Conservation (phyloP, 371 early-diverging fungal species). For the Batkoa obscura region DNA sequence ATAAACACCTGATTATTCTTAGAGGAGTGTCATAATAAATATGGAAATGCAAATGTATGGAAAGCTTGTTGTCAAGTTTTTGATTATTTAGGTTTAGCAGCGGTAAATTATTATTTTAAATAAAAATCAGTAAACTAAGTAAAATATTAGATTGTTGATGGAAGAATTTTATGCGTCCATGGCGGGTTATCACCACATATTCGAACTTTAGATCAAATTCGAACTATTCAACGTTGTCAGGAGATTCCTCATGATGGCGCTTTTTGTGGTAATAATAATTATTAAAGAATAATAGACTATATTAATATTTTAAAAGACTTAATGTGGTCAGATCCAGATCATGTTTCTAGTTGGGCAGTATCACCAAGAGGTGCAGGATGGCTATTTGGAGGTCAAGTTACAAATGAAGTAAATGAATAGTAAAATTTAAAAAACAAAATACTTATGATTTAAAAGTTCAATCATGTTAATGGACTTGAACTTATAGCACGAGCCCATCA, state of each 20-base stretch:
- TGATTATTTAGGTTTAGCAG: slow-evolving; percentile 95
- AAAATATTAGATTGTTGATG: slow-evolving; percentile 51
- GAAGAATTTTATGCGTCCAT: slow-evolving; percentile 92
- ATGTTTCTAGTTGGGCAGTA: slow-evolving; percentile 92
- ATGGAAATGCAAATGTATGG: slow-evolving; percentile 97
- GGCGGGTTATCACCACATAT: slow-evolving; percentile 98
- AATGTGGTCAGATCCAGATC: slow-evolving; percentile 99
- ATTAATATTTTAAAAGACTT: slow-evolving; percentile 27
- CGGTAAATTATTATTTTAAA: slow-evolving; percentile 27
- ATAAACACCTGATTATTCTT: not conserved
- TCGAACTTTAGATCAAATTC: slow-evolving; percentile 91
- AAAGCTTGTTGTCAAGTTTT: slow-evolving; percentile 97
- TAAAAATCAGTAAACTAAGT: not conserved
- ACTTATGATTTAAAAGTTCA: slow-evolving; percentile 39
- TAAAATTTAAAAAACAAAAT: not conserved
- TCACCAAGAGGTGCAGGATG: slow-evolving; percentile 97
- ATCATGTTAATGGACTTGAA: slow-evolving; percentile 85
- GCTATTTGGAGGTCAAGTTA: slow-evolving; percentile 94
- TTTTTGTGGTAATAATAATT: slow-evolving; percentile 56
- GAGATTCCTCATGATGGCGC: slow-evolving; percentile 99
- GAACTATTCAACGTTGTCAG: slow-evolving; percentile 90
- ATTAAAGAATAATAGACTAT: too few species aligned
- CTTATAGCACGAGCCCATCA: slow-evolving; percentile 95
- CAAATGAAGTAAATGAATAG: slow-evolving; percentile 47
- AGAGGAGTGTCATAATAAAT: slow-evolving; percentile 95